Evolutionary conservation across 1,284 basidiomycete species (phyloP).

Genomic region (Leucoagaricus sp.): DNA sequence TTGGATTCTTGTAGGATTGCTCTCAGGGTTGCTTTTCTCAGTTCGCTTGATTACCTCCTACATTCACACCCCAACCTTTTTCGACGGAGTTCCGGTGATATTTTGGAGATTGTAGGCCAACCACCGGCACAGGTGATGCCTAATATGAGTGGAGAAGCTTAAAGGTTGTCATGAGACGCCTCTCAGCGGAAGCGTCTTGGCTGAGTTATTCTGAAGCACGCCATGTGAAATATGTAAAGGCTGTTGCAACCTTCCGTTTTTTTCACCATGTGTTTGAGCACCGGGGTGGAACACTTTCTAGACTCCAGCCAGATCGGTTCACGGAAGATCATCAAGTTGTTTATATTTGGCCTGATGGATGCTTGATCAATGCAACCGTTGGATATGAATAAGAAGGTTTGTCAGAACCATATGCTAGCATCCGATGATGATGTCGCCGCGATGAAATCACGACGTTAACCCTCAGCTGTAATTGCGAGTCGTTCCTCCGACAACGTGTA

Average conservation of each 20-base stretch:
- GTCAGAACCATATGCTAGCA: neutral
- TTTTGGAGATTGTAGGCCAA: slow-evolving; percentile 2
- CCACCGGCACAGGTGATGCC: neutral
- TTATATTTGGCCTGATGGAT: neutral
- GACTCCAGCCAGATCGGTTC: neutral
- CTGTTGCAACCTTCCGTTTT: neutral
- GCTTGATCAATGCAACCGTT: neutral
- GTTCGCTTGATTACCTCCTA: slow-evolving; percentile 8
- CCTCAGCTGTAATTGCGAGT: neutral
- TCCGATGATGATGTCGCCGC: neutral
- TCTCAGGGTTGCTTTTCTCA: neutral
- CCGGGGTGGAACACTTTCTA: neutral
- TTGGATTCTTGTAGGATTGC: neutral
- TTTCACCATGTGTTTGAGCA: neutral
- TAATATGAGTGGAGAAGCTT: neutral
- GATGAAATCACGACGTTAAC: neutral
- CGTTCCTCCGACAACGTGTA: slow-evolving; percentile 6
- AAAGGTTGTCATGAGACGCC: slow-evolving; percentile 11
- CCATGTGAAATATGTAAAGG: neutral
- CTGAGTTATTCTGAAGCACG: neutral
- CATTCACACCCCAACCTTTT: slow-evolving; percentile 1
- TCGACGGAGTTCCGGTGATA: slow-evolving; percentile 8
- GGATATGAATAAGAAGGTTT: slow-evolving; percentile 9
- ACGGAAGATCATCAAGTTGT: neutral
- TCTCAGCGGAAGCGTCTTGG: neutral